Evolutionary conservation across 1,139 yeast species (phyloP).

Genomic region (Diutina pseudorugosa): DNA sequence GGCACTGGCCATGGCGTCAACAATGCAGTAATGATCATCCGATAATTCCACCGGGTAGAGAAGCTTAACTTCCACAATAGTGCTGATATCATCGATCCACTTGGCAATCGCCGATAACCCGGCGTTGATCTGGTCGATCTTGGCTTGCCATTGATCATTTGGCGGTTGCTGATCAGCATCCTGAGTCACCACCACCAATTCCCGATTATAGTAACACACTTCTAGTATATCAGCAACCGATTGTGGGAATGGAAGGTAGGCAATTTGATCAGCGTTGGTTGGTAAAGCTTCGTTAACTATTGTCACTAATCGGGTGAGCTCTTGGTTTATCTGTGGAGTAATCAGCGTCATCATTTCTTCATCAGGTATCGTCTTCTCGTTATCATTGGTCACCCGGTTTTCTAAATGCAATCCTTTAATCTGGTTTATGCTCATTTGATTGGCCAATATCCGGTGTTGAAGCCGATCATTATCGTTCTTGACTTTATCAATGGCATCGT

Average conservation of each 20-base stretch:
- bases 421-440: background rate
- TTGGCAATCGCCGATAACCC: background rate
- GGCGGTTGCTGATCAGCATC: background rate
- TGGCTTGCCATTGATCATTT: background rate
- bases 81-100: background rate
- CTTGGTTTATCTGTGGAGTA: background rate
- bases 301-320: background rate
- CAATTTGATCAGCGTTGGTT: background rate
- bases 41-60: background rate
- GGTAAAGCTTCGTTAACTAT: background rate
- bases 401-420: background rate
- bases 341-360: background rate
- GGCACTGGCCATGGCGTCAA: background rate
- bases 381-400: background rate
- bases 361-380: background rate
- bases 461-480: background rate
- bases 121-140: background rate
- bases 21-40: background rate
- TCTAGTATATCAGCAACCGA: background rate
- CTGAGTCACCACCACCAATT: background rate
- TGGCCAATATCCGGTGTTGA: background rate
- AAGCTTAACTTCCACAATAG: background rate
- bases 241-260: background rate
- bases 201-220: background rate
- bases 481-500: background rate